Percentiles rank a stretch among this genome's conserved stretches.
These are phyloP conservation scores for Penicillium egyptiacum DNA, from an alignment of 495 filamentous ascomycete genomes.

Conservation along the genomic window DNA sequence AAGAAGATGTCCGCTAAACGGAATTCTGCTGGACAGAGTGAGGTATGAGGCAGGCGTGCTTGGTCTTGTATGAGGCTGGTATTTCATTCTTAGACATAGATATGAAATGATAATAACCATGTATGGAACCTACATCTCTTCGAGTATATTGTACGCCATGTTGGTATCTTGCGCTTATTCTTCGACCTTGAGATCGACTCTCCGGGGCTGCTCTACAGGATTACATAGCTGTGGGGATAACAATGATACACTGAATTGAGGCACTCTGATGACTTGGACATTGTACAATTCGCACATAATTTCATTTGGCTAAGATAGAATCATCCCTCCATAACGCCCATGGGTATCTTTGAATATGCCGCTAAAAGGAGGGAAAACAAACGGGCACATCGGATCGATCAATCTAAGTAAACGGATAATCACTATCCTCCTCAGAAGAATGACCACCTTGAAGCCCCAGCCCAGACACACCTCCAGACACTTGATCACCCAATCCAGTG, in stretches of 20 bases:
- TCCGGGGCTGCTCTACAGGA: background rate
- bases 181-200: background rate
- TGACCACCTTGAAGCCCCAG: background rate
- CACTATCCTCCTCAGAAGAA: background rate
- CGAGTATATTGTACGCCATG: background rate
- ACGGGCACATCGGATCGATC: background rate
- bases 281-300: background rate
- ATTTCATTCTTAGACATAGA: background rate
- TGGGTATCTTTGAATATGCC: conserved; percentile 9
- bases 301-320: background rate
- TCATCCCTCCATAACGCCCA: conserved; percentile 2
- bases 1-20: conserved; percentile 59
- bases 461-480: background rate
- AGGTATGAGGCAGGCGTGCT: conserved; percentile 1
- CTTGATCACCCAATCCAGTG: background rate
- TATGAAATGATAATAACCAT: background rate
- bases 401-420: background rate
- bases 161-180: background rate
- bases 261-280: background rate
- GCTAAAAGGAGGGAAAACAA: conserved; percentile 8
- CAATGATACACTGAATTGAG: background rate
- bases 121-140: background rate
- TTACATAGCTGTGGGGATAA: background rate
- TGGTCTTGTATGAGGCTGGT: background rate
- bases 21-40: conserved; percentile 32